Evolutionary conservation across 306 rosid genomes (phyloP), one percentile per base, ranked within the genome.

Genomic region (Oemleria cerasiformis): DNA sequence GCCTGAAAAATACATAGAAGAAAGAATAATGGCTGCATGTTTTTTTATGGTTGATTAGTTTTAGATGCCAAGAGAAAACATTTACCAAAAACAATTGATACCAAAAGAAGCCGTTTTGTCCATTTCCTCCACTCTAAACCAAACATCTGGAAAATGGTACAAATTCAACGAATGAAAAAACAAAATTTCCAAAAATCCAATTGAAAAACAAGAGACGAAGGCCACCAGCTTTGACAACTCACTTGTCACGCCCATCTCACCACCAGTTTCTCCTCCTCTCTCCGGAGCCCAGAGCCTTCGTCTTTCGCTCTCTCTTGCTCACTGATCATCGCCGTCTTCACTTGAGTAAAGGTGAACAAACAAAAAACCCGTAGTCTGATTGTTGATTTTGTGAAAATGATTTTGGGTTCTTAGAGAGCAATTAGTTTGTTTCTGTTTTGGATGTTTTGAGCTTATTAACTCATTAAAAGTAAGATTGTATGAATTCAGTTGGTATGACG

Each of bases 31-130:
- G 48, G 4, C 9, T 19, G n/a, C 49, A 20, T 38, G 9, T 39
- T 38, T 20, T 30, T n/a, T 34, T 0, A 13, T 38, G 47, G 34
- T 69, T 40, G 23, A 19, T 16, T 19, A 51, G 11, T 51, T 1
- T 10, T 5, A 55, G 74, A 70, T 57, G 25, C 74, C 55, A 10
- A 21, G 30, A 55, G 0, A 7, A 45, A 2, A 38, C 17, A 41
- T 20, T 42, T 23, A 56, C 65, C 65, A 5, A 44, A 70, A 5
- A 23, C 17, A 23, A 6, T 9, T 23, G 74, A 70, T 43, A 16
- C 74, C 56, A 57, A 70, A 43, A 6, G 8, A 56, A 56, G 43
- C 16, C 43, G 55, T 42, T 70, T 70, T 70, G 65, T 70, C 74
- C 65, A 16, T 42, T 42, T 25, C 41, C 66, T 16, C 8, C 65